Percentiles rank a stretch among this genome's conserved stretches.
These are phyloP conservation scores for Aeminium ludgeri DNA, from an alignment of 495 filamentous ascomycete genomes.

Conservation along the genomic window DNA sequence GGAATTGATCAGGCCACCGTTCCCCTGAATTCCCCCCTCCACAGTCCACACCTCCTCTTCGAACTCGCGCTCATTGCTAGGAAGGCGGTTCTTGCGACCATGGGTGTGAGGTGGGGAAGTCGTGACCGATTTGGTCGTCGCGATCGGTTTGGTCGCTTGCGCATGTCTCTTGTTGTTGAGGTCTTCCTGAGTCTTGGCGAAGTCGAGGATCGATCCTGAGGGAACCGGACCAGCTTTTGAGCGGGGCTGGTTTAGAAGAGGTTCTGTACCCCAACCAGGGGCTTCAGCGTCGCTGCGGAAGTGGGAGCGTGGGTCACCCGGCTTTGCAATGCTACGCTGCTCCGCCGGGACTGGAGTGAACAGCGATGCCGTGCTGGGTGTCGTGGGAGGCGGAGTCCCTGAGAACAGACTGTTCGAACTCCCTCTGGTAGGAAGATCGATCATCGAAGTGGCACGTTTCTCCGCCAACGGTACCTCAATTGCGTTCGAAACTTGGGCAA, in stretches of 20 bases:
- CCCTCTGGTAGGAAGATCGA: constrained; percentile 26
- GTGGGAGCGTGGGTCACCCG: constrained; percentile 27
- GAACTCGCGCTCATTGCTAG: constrained; percentile 41
- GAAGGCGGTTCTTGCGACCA: constrained; percentile 8
- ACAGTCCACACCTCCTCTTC: constrained; percentile 62
- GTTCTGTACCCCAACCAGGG: constrained; percentile 51
- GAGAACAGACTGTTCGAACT: constrained; percentile 15
- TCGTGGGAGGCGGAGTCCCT: constrained; percentile 35
- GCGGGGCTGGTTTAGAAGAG: constrained; percentile 52
- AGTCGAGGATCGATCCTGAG: constrained; percentile 53
- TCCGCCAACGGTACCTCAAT: constrained; percentile 3
- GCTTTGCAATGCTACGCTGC: constrained; percentile 26
- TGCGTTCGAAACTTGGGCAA: constrained; percentile 5
- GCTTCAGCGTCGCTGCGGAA: constrained; percentile 42
- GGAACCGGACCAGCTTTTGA: constrained; percentile 51
- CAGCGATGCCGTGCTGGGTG: constrained; percentile 34
- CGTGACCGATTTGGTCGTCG: constrained; percentile 5
- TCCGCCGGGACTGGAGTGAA: too few relatives aligned
- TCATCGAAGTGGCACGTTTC: constrained; percentile 16
- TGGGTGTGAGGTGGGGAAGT: neutral
- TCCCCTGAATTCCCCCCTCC: constrained; percentile 70
- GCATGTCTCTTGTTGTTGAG: constrained; percentile 8
- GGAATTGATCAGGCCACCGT: constrained; percentile 77
- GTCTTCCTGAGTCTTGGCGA: constrained; percentile 34
- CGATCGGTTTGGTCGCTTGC: constrained; percentile 19